Evolutionary conservation across 78 protist genomes (phyloP), one percentile per base, ranked within the genome.

Genomic region (Cavenderia fasciculata): DNA sequence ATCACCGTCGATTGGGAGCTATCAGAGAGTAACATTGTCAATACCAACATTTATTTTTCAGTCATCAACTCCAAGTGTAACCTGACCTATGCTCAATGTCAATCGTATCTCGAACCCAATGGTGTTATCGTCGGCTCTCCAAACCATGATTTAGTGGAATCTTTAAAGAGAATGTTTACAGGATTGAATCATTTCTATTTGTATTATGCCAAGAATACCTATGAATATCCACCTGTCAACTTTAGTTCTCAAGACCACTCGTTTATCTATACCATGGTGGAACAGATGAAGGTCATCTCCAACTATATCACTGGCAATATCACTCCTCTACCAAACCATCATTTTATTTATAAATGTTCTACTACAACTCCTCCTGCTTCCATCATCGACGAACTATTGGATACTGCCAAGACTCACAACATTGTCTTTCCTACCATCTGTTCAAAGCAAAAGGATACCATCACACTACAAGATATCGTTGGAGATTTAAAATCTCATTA

Each of bases 1-100:
- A 52, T 82, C 44, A 68, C 90, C 4, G 16, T 82, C 40, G 77
- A 66, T n/a, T 68, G 76, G 78, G 52, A 43, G 31, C n/a, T 63
- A 4, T 43, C 49, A 6, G 25, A 71, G 2, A 19, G 12, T 27
- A 21, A 36, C 16, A 52, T 40, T 16, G 56, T 34, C 0, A 36
- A 66, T 10, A 44, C 51, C 40, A 38, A 29, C 19, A 31, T 79
- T n/a, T 66, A 66, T 29, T 36, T 23, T 57, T 79, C 88, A 1
- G 54, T 79, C 25, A 51, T 79, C 6, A 63, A 61, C 25, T 16
- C 86, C 1, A 18, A 44, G 12, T 12, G 38, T 19, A 51, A 31
- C n/a, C 72, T 38, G 4, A 63, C 47, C n/a, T n/a, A n/a, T n/a
- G n/a, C n/a, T n/a, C n/a, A n/a, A n/a, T n/a, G n/a, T n/a, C n/a